These are phyloP conservation scores for Candida loeiensis DNA, from an alignment of 805 yeast species.

Conservation along the genomic window DNA sequence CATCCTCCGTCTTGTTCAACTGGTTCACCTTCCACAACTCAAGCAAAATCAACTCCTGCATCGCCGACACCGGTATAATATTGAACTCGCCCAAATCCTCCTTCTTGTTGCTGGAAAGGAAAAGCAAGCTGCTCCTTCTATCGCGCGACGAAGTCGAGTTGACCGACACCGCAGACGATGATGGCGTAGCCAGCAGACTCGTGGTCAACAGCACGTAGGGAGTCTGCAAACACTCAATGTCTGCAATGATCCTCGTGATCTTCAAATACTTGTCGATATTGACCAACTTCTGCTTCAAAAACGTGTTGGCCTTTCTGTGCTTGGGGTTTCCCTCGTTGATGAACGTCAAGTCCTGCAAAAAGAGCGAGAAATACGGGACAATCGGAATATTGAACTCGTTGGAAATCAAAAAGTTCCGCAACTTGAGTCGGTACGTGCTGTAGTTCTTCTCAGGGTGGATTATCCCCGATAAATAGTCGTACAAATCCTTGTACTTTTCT, in stretches of 20 bases:
- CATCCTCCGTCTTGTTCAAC: conserved; percentile 55
- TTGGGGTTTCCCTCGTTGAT: conserved; percentile 79
- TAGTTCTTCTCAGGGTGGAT: conserved; percentile 76
- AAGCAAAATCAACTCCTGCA: conserved; percentile 58
- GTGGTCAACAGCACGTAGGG: conserved; percentile 34
- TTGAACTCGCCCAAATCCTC: conserved; percentile 31
- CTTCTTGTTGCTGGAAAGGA: conserved; percentile 13
- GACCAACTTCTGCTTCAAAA: conserved; percentile 55
- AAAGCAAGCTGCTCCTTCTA: conserved; percentile 24
- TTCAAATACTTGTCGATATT: conserved; percentile 73
- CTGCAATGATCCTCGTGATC: conserved; percentile 62
- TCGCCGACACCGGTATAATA: conserved; percentile 39
- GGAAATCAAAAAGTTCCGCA: conserved; percentile 50
- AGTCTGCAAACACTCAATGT: conserved; percentile 65
- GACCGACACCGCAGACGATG: conserved; percentile 4
- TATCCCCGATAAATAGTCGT: conserved; percentile 60
- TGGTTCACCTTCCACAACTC: conserved; percentile 72
- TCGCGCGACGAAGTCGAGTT: conserved; percentile 4
- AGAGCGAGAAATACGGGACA: conserved; percentile 73
- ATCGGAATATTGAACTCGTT: conserved; percentile 55
- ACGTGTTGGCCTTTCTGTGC: conserved; percentile 56
- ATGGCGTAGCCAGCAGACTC: not conserved
- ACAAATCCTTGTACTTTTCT: conserved; percentile 58
- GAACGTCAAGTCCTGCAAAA: conserved; percentile 75
- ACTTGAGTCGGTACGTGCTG: conserved; percentile 60